A percentile compares a stretch with the other conserved stretches of the same genome.
Evolutionary conservation across 768 basidiomycete genomes (phyloP).

Genomic region (Auriscalpium vulgare): DNA sequence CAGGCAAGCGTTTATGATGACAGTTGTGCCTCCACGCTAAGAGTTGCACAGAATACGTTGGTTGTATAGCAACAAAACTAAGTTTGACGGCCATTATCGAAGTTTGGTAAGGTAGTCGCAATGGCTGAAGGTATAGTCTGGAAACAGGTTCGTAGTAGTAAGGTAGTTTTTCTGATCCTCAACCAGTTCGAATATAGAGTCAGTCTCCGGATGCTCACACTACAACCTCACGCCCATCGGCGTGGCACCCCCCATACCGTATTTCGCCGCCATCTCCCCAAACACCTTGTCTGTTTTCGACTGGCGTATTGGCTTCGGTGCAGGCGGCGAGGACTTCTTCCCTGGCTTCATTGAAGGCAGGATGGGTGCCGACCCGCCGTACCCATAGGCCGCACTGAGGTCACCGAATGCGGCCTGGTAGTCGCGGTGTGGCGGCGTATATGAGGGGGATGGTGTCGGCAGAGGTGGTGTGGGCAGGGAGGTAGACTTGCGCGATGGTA

Average conservation of each 20-base stretch:
- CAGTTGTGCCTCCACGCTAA: not conserved
- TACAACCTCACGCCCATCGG: not conserved
- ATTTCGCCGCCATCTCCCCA: not conserved
- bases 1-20: not conserved
- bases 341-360: constrained; percentile 1
- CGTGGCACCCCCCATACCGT: not conserved
- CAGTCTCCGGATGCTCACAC: not conserved
- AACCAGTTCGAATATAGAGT: not conserved
- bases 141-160: not conserved
- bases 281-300: not conserved
- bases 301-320: not conserved
- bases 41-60: not conserved
- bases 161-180: not conserved
- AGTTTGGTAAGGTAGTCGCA: not conserved
- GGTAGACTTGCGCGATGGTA: too few relatives aligned
- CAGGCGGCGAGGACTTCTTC: not conserved
- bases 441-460: too few relatives aligned
- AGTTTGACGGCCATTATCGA: not conserved
- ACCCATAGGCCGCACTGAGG: constrained; percentile 21
- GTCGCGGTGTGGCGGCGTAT: constrained; percentile 1
- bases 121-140: not conserved
- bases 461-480: too few relatives aligned
- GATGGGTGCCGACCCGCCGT: constrained; percentile 11
- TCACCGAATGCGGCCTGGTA: constrained; percentile 21
- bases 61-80: not conserved